Base-by-base conservation (phyloP, 2,329 filamentous ascomycete species). In the Aspergillus pseudoterreus region DNA sequence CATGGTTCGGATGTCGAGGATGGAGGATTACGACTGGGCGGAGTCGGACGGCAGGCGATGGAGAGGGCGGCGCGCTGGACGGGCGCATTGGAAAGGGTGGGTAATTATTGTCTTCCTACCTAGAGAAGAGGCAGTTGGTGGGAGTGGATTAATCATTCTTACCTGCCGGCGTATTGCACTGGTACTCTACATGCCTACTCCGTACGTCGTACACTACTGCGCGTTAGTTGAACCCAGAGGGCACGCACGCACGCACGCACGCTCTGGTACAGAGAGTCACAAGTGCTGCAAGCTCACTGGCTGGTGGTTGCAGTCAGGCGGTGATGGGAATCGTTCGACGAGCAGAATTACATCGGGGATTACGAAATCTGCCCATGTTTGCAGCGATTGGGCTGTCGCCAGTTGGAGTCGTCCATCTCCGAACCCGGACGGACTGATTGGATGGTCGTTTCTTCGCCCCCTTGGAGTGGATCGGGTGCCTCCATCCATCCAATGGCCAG, bases 21-120 rank as follows among this genome's bases (percentile, higher is more conserved):
- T 24, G 39, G 49, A 43, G 38, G 43, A 47, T 51, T 51, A 51
- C 49, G 30, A 51, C 49, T 47, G 45, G 49, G 45, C 49, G 45
- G 49, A 47, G 49, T 47, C 30, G 38, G 45, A 44, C 49, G 45
- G 49, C 46, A 47, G 44, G n/a, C 15, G 32, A 14, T 30, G 14
- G 19, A 14, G 30, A 19, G n/a, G 44, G 17, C 9, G 15, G 15
- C 19, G 15, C 21, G 44, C 15, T 19, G 30, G n/a, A 35, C 44
- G 32, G 32, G 32, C 21, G 44, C 19, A 38, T 30, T n/a, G 43
- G n/a, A 33, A 44, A 30, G 35, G 44, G 44, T 10, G 32, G 35
- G 35, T 24, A 33, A 22, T 22, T 22, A 22, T 22, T 22, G 22
- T 4, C 22, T 19, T 3, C 19, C 19, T 19, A 19, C 19, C 19